Evolutionary conservation across 2,329 filamentous ascomycete species (phyloP).

Genomic region (Cordyceps cateniannulata): DNA sequence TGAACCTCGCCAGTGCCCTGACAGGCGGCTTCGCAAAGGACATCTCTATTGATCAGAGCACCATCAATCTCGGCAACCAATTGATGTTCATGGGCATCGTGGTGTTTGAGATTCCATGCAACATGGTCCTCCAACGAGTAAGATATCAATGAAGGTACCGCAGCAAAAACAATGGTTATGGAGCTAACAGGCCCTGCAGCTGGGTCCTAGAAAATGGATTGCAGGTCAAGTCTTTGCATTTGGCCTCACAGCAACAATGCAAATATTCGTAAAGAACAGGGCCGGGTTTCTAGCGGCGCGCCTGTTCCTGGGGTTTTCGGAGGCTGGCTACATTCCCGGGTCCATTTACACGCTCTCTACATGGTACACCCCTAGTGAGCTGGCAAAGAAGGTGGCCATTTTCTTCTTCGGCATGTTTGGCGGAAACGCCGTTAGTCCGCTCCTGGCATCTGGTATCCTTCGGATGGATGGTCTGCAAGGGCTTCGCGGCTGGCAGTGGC

Average conservation of each 20-base stretch:
- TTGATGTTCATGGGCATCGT: conserved; percentile 46
- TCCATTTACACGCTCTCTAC: conserved; percentile 44
- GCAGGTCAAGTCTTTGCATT: conserved; percentile 42
- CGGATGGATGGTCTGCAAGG: conserved; percentile 35
- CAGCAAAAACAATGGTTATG: too few relatives aligned
- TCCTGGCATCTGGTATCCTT: conserved; percentile 42
- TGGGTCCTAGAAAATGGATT: conserved; percentile 43
- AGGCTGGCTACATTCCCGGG: conserved; percentile 47
- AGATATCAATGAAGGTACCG: too few relatives aligned
- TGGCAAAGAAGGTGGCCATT: conserved; percentile 40
- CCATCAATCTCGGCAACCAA: conserved; percentile 47
- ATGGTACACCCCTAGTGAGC: conserved; percentile 41
- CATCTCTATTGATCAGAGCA: conserved; percentile 37
- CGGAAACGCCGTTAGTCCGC: conserved; percentile 41
- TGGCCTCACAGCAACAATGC: conserved; percentile 38
- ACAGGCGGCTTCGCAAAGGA: conserved; percentile 40
- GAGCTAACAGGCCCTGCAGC: conserved; percentile 18
- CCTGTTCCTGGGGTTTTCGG: conserved; percentile 38
- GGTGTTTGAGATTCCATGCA: conserved; percentile 44
- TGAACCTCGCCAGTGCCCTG: conserved; percentile 44
- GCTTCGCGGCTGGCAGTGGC: conserved; percentile 43
- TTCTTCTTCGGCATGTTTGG: conserved; percentile 50
- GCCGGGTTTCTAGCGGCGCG: conserved; percentile 39
- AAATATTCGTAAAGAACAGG: conserved; percentile 35
- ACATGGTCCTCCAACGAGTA: conserved; percentile 34